Evolutionary conservation across 2,329 filamentous ascomycete species (phyloP).

Genomic region (Pseudopyricularia cyperi): DNA sequence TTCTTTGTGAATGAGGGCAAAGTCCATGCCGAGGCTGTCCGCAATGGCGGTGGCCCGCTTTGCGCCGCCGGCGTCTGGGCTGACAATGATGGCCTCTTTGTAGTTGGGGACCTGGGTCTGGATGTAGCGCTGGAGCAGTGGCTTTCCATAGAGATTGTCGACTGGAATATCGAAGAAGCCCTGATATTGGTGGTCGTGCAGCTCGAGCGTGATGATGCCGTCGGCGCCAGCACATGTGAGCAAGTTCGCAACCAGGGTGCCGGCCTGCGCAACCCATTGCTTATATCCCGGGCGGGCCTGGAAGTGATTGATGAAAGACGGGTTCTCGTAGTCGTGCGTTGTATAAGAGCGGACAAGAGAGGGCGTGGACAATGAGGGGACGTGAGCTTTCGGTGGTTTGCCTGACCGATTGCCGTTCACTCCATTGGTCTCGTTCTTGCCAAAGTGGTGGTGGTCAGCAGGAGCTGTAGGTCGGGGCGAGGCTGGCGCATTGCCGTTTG

Average conservation of each 20-base stretch:
- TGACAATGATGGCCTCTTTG: constrained; percentile 82
- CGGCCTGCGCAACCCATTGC: constrained; percentile 96
- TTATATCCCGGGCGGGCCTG: constrained; percentile 87
- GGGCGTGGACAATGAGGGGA: constrained; percentile 19
- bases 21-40: constrained; percentile 84
- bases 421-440: constrained; percentile 11
- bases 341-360: constrained; percentile 35
- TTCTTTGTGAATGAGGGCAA: constrained; percentile 91
- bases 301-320: constrained; percentile 40
- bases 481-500: constrained; percentile 26
- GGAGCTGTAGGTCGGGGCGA: constrained; percentile 12
- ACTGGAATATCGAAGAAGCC: constrained; percentile 98
- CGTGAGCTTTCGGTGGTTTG: constrained; percentile 12
- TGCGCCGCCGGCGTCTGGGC: constrained; percentile 88
- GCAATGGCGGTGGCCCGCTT: constrained; percentile 94
- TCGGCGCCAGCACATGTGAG: constrained; percentile 92
- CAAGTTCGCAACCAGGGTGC: constrained; percentile 86
- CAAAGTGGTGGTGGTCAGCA: constrained; percentile 5
- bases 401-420: constrained; percentile 14
- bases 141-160: constrained; percentile 87
- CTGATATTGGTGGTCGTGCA: constrained; percentile 88
- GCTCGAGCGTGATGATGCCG: constrained; percentile 95
- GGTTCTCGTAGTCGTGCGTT: constrained; percentile 53
- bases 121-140: constrained; percentile 57
- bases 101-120: constrained; percentile 75